Percentiles rank a stretch among this genome's conserved stretches.
Conservation (phyloP, 164 flowering plant genomes). For the Santalum album region DNA sequence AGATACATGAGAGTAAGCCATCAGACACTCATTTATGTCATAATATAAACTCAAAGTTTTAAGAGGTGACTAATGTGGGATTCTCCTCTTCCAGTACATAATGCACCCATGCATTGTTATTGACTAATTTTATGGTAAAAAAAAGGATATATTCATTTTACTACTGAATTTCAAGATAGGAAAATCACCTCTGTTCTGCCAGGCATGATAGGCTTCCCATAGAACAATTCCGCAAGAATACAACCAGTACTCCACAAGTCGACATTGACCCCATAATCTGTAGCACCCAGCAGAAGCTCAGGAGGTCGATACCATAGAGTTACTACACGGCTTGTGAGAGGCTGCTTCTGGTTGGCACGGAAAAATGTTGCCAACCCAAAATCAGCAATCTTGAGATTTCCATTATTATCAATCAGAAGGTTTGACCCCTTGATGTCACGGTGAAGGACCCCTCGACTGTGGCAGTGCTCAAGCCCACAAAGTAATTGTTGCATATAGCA, state of each 20-base stretch:
- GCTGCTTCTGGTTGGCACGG: slow-evolving; percentile 49
- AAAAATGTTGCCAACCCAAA: slow-evolving; percentile 78
- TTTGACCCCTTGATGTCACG: slow-evolving; percentile 93
- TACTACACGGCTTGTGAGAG: slow-evolving; percentile 84
- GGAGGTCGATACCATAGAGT: slow-evolving; percentile 94
- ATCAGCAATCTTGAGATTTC: slow-evolving; percentile 74
- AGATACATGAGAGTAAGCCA: too few species aligned
- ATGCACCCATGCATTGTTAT: neutral
- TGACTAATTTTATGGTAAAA: neutral
- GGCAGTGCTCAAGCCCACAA: slow-evolving; percentile 82
- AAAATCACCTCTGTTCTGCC: slow-evolving; percentile 86
- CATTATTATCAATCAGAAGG: slow-evolving; percentile 64
- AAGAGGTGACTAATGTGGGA: too few species aligned
- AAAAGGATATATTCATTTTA: neutral
- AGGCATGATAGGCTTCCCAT: slow-evolving; percentile 89
- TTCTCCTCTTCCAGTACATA: too few species aligned
- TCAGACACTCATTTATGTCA: neutral
- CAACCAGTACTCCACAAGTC: slow-evolving; percentile 93
- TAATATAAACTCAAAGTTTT: too few species aligned
- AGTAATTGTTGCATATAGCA: slow-evolving; percentile 86
- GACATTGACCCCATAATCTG: slow-evolving; percentile 74
- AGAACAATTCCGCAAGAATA: slow-evolving; percentile 82
- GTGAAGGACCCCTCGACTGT: slow-evolving; percentile 69
- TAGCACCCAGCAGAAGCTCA: slow-evolving; percentile 87
- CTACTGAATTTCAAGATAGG: too few species aligned